Percentiles rank a stretch among this genome's conserved stretches.
Conservation (phyloP, 805 yeast species). For the Nakazawaea holstii region DNA sequence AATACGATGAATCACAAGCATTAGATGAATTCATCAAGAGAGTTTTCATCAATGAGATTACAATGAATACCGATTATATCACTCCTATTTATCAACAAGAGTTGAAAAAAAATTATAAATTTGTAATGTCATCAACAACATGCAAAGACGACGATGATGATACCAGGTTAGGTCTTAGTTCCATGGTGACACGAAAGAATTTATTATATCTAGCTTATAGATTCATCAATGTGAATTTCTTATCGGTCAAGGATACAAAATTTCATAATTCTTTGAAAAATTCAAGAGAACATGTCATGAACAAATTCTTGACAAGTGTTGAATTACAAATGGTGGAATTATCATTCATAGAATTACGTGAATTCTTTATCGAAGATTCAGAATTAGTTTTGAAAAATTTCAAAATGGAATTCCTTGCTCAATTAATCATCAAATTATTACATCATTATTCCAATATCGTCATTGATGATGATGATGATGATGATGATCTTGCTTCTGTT, state of each 20-base stretch:
- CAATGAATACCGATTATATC: slow-evolving; percentile 3
- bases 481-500: neutral
- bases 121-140: slow-evolving; percentile 1
- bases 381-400: neutral
- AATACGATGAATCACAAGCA: slow-evolving; percentile 9
- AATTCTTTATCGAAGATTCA: slow-evolving; percentile 7
- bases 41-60: slow-evolving; percentile 17
- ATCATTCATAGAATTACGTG: slow-evolving; percentile 1
- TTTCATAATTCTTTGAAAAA: slow-evolving; percentile 11
- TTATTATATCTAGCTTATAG: slow-evolving; percentile 10
- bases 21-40: slow-evolving; percentile 10
- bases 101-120: slow-evolving; percentile 1
- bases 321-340: slow-evolving; percentile 8
- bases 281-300: slow-evolving; percentile 11
- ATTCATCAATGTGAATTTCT: slow-evolving; percentile 9
- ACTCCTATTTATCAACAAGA: slow-evolving; percentile 4
- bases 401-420: neutral
- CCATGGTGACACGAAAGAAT: slow-evolving; percentile 14
- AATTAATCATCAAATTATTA: neutral
- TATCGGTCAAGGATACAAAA: slow-evolving; percentile 8
- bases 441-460: neutral
- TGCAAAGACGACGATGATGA: slow-evolving; percentile 5
- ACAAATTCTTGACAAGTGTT: slow-evolving; percentile 12
- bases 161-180: slow-evolving; percentile 12
- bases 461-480: neutral